Evolutionary conservation across 306 rosid genomes (phyloP).

Genomic region (Leucaena leucocephala): DNA sequence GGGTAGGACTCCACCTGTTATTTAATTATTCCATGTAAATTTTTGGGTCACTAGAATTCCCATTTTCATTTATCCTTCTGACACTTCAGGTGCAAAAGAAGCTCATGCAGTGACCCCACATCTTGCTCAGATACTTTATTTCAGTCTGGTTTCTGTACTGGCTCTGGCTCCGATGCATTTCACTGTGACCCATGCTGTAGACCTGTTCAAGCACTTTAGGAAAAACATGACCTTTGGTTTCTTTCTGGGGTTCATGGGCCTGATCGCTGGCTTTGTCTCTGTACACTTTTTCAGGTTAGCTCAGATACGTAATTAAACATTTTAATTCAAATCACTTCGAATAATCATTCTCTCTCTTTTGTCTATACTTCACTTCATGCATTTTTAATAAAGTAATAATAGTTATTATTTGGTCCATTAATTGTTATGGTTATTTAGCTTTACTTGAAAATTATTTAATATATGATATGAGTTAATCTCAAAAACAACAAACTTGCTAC

Average conservation of each 20-base stretch:
- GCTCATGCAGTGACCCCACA: constrained; percentile 44
- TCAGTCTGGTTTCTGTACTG: constrained; percentile 73
- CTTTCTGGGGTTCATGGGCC: too few species aligned
- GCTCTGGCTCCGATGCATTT: constrained; percentile 64
- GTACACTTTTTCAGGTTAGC: neutral
- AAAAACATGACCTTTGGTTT: too few species aligned
- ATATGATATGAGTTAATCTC: neutral
- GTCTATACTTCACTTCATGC: too few species aligned
- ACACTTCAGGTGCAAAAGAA: constrained; percentile 83
- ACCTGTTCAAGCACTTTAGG: constrained; percentile 46
- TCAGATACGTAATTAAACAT: too few species aligned
- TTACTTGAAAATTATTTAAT: neutral
- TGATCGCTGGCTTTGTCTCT: too few species aligned
- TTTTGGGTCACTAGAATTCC: constrained; percentile 21
- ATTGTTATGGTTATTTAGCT: neutral
- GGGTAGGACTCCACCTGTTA: constrained; percentile 49
- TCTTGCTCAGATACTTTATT: constrained; percentile 80
- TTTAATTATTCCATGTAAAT: constrained; percentile 24
- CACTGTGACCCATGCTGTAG: constrained; percentile 47
- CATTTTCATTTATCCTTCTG: constrained; percentile 36
- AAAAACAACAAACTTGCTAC: neutral
- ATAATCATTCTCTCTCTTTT: too few species aligned
- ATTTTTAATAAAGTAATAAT: too few species aligned
- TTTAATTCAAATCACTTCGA: too few species aligned
- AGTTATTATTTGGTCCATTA: neutral